Percentiles rank a stretch among this genome's conserved stretches.
These are phyloP conservation scores for Crithidia bombi DNA, from an alignment of 208 protist genomes.

Conservation along the genomic window DNA sequence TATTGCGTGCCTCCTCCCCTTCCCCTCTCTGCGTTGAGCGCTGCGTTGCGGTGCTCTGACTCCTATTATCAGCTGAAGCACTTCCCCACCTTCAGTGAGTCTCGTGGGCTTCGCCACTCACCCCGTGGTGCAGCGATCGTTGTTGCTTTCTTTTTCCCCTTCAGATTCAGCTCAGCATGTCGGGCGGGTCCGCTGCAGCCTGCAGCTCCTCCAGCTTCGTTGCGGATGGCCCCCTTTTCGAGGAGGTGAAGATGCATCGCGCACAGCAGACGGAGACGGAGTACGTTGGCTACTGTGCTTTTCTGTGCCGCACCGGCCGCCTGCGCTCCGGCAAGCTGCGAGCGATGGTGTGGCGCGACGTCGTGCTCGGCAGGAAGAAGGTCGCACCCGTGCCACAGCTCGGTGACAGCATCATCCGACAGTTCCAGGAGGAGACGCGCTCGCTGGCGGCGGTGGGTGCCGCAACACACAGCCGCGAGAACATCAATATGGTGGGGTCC, in stretches of 20 bases:
- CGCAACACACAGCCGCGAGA: slow-evolving; percentile 18
- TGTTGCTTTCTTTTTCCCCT: too few relatives aligned
- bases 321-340: slow-evolving; percentile 53
- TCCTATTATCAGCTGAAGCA: too few relatives aligned
- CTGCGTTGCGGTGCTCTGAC: too few relatives aligned
- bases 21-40: too few relatives aligned
- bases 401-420: slow-evolving; percentile 40
- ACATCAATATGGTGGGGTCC: slow-evolving; percentile 16
- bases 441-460: slow-evolving; percentile 9
- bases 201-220: slow-evolving; percentile 3
- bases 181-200: neutral
- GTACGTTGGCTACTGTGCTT: slow-evolving; percentile 46
- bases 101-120: too few relatives aligned
- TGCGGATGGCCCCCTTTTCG: slow-evolving; percentile 24
- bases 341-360: slow-evolving; percentile 55
- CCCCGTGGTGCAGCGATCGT: too few relatives aligned
- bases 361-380: slow-evolving; percentile 42
- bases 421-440: slow-evolving; percentile 27
- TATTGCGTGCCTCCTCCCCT: too few relatives aligned
- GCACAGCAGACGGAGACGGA: slow-evolving; percentile 20
- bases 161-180: neutral
- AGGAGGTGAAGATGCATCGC: slow-evolving; percentile 21
- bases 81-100: too few relatives aligned
- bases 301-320: slow-evolving; percentile 36
- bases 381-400: slow-evolving; percentile 41